A percentile compares a stretch with the other conserved stretches of the same genome.
Conservation (phyloP, 148 eudicot genomes). For the Fagopyrum tataricum region DNA sequence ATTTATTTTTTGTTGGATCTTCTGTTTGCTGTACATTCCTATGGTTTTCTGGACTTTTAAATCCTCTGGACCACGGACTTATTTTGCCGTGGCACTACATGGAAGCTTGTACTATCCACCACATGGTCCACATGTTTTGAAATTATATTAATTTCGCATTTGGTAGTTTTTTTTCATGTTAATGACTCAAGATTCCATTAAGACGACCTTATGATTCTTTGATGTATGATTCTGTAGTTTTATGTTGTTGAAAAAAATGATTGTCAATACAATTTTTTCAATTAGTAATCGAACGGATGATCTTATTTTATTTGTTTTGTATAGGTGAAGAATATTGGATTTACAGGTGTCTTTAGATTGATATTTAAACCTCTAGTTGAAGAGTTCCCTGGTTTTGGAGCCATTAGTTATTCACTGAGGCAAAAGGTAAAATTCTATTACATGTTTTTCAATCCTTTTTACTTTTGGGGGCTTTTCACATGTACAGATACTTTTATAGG, state of each 20-base stretch:
- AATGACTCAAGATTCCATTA: background rate
- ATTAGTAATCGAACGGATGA: background rate
- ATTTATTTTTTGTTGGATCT: background rate
- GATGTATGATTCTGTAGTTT: background rate
- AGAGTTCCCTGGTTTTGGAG: conserved; percentile 87
- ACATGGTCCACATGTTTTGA: background rate
- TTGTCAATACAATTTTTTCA: background rate
- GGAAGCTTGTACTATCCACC: background rate
- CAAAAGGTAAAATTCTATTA: conserved; percentile 28
- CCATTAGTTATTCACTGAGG: conserved; percentile 68
- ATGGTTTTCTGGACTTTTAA: background rate
- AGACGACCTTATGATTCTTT: background rate
- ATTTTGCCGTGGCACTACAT: background rate
- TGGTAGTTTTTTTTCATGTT: background rate
- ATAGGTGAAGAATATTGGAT: conserved; percentile 75
- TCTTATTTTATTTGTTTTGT: conserved; percentile 12
- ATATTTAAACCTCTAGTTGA: conserved; percentile 83
- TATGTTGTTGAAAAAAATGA: background rate
- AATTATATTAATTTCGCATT: background rate
- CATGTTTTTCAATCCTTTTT: background rate
- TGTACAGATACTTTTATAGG: background rate
- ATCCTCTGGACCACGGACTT: background rate
- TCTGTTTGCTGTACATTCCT: background rate
- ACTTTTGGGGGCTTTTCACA: background rate
- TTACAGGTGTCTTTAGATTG: conserved; percentile 81